phyloP scores from a whole-genome alignment of 257 asterid genomes.

The Primulina tabacum region DNA sequence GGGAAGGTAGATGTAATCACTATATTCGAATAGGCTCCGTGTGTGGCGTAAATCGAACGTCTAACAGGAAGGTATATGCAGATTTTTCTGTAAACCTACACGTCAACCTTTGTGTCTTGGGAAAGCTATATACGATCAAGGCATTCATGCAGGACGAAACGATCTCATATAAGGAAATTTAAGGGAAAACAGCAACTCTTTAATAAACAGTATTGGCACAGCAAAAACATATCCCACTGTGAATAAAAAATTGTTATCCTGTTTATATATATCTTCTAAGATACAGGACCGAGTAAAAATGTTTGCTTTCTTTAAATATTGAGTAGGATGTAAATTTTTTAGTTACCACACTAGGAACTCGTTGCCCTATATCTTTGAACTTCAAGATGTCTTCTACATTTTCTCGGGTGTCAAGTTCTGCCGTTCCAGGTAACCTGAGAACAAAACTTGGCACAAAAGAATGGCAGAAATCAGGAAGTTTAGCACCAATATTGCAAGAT shows the following conservation, averaged over 20 bases:
- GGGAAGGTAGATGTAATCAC: no score
- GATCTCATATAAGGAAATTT: background rate
- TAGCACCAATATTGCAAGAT: background rate
- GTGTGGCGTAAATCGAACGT: no score
- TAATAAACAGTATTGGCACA: background rate
- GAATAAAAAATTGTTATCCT: background rate
- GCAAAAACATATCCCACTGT: background rate
- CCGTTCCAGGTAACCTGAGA: background rate
- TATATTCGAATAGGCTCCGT: no score
- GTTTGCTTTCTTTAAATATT: background rate
- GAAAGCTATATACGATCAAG: no score
- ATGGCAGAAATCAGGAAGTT: background rate
- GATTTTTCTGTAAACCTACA: no score
- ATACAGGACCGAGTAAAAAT: background rate
- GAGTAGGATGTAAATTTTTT: background rate
- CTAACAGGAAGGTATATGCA: no score
- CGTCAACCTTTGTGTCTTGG: no score
- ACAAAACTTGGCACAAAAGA: background rate
- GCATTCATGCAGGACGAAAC: background rate
- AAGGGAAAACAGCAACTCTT: background rate
- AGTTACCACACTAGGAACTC: background rate
- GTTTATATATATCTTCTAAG: background rate
- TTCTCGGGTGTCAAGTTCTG: background rate
- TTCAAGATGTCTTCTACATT: background rate
- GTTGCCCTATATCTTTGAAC: background rate